These are phyloP conservation scores for Nothophoma quercina DNA, from an alignment of 2,329 filamentous ascomycete species.

Conservation along the genomic window DNA sequence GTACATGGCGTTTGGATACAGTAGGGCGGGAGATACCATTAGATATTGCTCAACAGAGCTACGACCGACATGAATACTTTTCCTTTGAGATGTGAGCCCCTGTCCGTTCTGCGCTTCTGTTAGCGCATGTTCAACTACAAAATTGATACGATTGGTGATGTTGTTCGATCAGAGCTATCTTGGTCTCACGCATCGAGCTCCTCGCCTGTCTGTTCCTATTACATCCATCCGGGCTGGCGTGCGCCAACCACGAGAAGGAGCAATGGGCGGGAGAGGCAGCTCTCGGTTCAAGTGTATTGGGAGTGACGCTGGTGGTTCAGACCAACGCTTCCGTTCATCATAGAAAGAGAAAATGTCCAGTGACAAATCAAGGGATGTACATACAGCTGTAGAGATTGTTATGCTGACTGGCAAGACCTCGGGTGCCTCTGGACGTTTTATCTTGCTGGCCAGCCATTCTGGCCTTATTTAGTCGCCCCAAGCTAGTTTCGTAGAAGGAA, in stretches of 20 bases:
- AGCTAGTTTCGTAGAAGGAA: too few relatives aligned
- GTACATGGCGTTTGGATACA: not conserved
- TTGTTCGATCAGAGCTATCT: slow-evolving; percentile 22
- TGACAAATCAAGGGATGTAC: not conserved
- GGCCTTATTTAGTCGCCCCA: too few relatives aligned
- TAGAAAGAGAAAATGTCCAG: not conserved
- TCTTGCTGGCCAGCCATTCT: too few relatives aligned
- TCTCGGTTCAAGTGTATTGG: slow-evolving; percentile 23
- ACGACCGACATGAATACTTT: too few relatives aligned
- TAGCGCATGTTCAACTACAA: not conserved
- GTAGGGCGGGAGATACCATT: not conserved
- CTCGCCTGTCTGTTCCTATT: slow-evolving; percentile 5
- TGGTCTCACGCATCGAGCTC: slow-evolving; percentile 17
- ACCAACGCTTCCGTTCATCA: slow-evolving; percentile 22
- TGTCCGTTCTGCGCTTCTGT: not conserved
- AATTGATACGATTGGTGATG: not conserved
- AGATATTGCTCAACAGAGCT: too few relatives aligned
- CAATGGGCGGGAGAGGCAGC: not conserved
- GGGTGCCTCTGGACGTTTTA: too few relatives aligned
- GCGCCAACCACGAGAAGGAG: slow-evolving; percentile 11
- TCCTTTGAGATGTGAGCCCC: too few relatives aligned
- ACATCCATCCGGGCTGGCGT: slow-evolving; percentile 9
- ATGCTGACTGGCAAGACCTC: too few relatives aligned
- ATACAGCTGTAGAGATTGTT: not conserved
- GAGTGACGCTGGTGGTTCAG: slow-evolving; percentile 16